Evolutionary conservation across 1,284 basidiomycete genomes (phyloP), one percentile per base, ranked within the genome.

Genomic region (Apiotrichum sp.): DNA sequence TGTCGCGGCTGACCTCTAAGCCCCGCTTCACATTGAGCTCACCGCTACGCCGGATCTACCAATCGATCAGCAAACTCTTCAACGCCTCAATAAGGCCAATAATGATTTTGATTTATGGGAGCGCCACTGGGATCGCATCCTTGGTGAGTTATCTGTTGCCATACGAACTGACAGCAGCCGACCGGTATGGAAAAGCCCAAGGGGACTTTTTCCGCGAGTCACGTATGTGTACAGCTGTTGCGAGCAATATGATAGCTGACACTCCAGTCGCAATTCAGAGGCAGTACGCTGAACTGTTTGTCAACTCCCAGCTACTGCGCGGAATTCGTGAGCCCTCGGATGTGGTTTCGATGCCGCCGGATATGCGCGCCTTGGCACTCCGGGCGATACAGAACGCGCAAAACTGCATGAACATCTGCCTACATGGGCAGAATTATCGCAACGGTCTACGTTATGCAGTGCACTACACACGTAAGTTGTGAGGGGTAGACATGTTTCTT

Each of bases 381-480:
- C 57, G 72, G 40, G 74, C 75, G 2, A 77, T 77, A 73, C 57
- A 70, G 14, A 77, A 76, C 53, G 75, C 75, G n/a, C 73, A 77
- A 55, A 57, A 62, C 14, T 75, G 73, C 54, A 55, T 77, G 34
- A 70, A 77, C 40, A 74, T 76, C 39, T 75, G 73, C 38, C 63
- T 77, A 6, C 64, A 67, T 9, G 72, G 74, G 1, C 68, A 74
- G 44, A 73, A 73, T 49, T 95, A 95, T 68, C 81, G 89, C 63
- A 88, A 90, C 69, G 87, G 88, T 16, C 86, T 95, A 81, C 88
- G 88, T 79, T 93, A 91, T 68, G 87, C 67, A 56, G 67, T 71
- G 51, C 69, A 68, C 58, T 63, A 77, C 56, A 72, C 69, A 48
- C 67, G 63, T 59, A 67, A 88, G 90, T 50, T 31, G n/a, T 31